A percentile compares a stretch with the other conserved stretches of the same genome.
Conservation (phyloP, 2,329 filamentous ascomycete genomes). For the Dactylellina parvicollis region DNA sequence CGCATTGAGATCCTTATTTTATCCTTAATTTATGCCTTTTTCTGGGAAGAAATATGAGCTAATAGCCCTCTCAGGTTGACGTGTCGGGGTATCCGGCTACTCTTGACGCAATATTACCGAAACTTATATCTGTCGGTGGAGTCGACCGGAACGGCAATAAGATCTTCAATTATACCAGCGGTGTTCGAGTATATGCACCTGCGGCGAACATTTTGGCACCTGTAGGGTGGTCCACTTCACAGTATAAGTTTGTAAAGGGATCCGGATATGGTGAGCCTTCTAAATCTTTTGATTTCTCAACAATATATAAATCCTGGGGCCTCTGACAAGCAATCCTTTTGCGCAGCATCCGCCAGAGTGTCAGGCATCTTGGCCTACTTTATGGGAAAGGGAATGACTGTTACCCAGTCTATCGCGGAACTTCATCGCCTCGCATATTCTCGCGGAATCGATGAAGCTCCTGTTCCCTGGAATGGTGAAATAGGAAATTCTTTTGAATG, state of each 20-base stretch:
- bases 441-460: neutral
- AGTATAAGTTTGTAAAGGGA: conserved; percentile 15
- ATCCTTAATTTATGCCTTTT: too few relatives aligned
- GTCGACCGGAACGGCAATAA: neutral
- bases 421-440: conserved; percentile 11
- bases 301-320: too few relatives aligned
- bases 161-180: neutral
- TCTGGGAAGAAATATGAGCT: too few relatives aligned
- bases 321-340: neutral
- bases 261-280: conserved; percentile 20
- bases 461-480: conserved; percentile 41
- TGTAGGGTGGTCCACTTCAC: conserved; percentile 13
- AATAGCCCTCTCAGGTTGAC: conserved; percentile 3
- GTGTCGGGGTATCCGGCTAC: neutral
- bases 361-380: conserved; percentile 36
- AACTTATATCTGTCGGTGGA: conserved; percentile 26
- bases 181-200: conserved; percentile 10
- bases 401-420: neutral
- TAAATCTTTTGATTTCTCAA: too few relatives aligned
- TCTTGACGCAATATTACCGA: neutral
- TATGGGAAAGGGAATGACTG: conserved; percentile 27
- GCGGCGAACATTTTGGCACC: conserved; percentile 11
- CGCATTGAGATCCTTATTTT: too few relatives aligned
- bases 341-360: conserved; percentile 18
- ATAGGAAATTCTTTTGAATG: neutral